Evolutionary conservation across 371 early-diverging fungal species (phyloP).

Genomic region (Blakeslea trispora): DNA sequence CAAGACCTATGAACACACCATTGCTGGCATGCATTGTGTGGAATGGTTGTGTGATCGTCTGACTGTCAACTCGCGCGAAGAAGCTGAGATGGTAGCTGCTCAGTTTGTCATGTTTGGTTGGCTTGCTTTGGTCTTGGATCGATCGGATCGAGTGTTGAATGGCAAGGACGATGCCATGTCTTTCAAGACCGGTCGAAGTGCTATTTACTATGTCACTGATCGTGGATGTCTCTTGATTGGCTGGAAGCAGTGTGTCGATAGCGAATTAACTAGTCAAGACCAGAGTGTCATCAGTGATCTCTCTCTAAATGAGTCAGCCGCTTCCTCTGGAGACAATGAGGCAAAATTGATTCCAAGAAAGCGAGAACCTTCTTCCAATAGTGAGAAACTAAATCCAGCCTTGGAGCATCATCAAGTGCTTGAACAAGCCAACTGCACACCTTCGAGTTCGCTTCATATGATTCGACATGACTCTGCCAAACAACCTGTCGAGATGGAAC

Average conservation of each 20-base stretch:
- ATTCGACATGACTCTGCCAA: constrained; percentile 14
- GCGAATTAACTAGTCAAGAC: neutral
- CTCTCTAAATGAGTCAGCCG: constrained; percentile 11
- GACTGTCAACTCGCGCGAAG: constrained; percentile 59
- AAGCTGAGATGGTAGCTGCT: constrained; percentile 57
- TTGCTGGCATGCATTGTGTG: constrained; percentile 38
- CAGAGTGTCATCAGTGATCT: constrained; percentile 10
- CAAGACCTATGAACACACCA: constrained; percentile 27
- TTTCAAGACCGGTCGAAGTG: constrained; percentile 47
- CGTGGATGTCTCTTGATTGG: constrained; percentile 56
- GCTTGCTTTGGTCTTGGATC: constrained; percentile 55
- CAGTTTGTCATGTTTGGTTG: constrained; percentile 63
- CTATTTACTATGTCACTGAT: constrained; percentile 62
- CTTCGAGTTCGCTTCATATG: constrained; percentile 2
- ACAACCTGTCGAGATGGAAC: neutral
- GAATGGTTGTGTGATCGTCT: constrained; percentile 68
- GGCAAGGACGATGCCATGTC: constrained; percentile 24
- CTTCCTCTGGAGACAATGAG: neutral
- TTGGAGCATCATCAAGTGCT: no score
- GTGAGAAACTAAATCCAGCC: neutral
- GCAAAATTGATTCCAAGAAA: neutral
- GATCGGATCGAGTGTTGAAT: constrained; percentile 32
- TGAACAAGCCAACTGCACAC: neutral
- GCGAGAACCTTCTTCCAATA: neutral
- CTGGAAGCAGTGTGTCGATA: constrained; percentile 35